Evolutionary conservation across 2,329 filamentous ascomycete species (phyloP).

Genomic region (Arthrobotrys entomopaga): DNA sequence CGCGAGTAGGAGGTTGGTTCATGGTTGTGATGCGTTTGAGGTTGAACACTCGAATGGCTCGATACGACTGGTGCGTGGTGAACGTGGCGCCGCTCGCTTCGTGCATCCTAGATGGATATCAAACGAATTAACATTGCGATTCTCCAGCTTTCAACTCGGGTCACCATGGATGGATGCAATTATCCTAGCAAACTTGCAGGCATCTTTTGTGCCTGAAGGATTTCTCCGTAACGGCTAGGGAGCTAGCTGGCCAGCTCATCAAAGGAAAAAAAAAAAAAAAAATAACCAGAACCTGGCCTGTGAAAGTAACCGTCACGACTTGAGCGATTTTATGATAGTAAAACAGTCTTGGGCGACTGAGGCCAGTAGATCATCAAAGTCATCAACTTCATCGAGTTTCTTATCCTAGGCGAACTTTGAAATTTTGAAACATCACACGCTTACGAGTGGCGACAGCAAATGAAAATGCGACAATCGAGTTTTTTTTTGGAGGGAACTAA

Average conservation of each 20-base stretch:
- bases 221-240: constrained; percentile 32
- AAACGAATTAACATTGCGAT: constrained; percentile 32
- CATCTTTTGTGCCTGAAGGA: constrained; percentile 1
- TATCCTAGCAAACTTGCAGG: constrained; percentile 17
- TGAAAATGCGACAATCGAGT: constrained; percentile 13
- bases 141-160: constrained; percentile 25
- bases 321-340: constrained; percentile 39
- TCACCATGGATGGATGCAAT: constrained; percentile 8
- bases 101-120: constrained; percentile 22
- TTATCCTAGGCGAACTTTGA: not conserved
- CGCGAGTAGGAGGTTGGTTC: constrained; percentile 29
- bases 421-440: constrained; percentile 12
- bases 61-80: constrained; percentile 36
- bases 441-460: constrained; percentile 9
- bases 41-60: constrained; percentile 26
- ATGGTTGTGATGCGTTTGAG: constrained; percentile 14
- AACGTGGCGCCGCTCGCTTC: constrained; percentile 52
- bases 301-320: constrained; percentile 27
- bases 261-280: not conserved
- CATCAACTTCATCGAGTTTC: constrained; percentile 9
- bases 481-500: not conserved
- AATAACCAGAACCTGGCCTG: constrained; percentile 20
- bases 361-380: not conserved
- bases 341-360: constrained; percentile 32
- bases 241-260: not conserved